Conservation (phyloP, 208 protist species). For the Trichomonas gallinae region DNA sequence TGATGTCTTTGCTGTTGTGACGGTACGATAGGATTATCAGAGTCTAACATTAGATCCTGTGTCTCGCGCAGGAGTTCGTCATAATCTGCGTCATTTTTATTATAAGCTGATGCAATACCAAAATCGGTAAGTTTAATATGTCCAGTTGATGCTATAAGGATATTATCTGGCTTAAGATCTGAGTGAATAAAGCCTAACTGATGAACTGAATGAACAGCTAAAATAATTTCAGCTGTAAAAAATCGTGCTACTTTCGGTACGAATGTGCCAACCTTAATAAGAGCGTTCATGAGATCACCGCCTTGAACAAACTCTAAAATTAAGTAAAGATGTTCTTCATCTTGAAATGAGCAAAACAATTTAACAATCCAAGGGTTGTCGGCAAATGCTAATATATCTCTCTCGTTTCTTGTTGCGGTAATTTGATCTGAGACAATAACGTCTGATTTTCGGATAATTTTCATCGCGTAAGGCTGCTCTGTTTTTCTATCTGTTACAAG, state of each 20-base stretch:
- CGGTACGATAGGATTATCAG: too few relatives aligned
- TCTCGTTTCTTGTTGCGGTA: conserved; percentile 39
- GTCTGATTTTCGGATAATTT: background rate
- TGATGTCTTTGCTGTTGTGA: background rate
- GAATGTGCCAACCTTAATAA: conserved; percentile 52
- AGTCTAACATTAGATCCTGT: too few relatives aligned
- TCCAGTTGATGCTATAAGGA: background rate
- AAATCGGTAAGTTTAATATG: conserved; percentile 4
- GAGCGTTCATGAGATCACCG: conserved; percentile 53
- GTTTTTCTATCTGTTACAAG: background rate
- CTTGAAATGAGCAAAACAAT: conserved; percentile 52
- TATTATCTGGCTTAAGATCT: background rate
- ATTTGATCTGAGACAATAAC: conserved; percentile 24
- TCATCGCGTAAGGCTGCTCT: background rate
- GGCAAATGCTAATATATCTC: conserved; percentile 40
- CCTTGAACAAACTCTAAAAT: conserved; percentile 58
- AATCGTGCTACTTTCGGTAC: conserved; percentile 44
- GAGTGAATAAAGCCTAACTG: conserved; percentile 44
- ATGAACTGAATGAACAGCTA: conserved; percentile 51
- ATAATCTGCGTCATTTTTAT: background rate
- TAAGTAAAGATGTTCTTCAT: conserved; percentile 52
- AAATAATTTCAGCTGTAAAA: conserved; percentile 51
- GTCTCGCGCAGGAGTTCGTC: too few relatives aligned
- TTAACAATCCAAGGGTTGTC: conserved; percentile 48
- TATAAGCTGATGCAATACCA: background rate